A percentile compares a stretch with the other conserved stretches of the same genome.
Evolutionary conservation across 2,329 filamentous ascomycete species (phyloP).

Genomic region (Cytospora paraplurivora): DNA sequence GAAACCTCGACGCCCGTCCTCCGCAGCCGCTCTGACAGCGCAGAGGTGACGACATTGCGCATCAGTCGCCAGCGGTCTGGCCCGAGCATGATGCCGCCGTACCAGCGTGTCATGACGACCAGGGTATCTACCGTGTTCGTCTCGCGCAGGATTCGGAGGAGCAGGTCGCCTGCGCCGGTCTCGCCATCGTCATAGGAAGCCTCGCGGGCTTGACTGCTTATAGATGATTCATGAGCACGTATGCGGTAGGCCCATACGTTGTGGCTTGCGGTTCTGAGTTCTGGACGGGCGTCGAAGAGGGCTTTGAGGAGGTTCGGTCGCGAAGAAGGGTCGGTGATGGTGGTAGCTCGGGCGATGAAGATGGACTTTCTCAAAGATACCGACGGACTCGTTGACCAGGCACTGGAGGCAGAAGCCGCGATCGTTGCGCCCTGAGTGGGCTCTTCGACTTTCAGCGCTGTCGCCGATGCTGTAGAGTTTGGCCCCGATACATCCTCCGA

Average conservation of each 20-base stretch:
- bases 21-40: constrained; percentile 54
- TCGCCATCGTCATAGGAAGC: constrained; percentile 65
- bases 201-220: constrained; percentile 46
- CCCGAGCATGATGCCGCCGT: constrained; percentile 62
- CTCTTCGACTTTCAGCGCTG: constrained; percentile 29
- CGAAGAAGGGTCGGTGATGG: constrained; percentile 43
- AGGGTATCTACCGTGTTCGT: constrained; percentile 53
- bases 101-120: constrained; percentile 64
- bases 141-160: constrained; percentile 57
- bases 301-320: constrained; percentile 48
- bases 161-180: constrained; percentile 57
- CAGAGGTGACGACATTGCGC: constrained; percentile 57
- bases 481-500: constrained; percentile 16
- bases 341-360: constrained; percentile 57
- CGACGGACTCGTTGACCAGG: constrained; percentile 56
- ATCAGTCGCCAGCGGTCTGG: constrained; percentile 65
- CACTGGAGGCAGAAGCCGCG: constrained; percentile 32
- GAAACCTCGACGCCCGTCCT: constrained; percentile 44
- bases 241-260: constrained; percentile 59
- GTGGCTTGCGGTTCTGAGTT: constrained; percentile 57
- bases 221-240: constrained; percentile 39
- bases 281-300: constrained; percentile 51
- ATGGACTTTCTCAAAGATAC: constrained; percentile 56
- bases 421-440: constrained; percentile 29
- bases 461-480: constrained; percentile 28